These are phyloP conservation scores for Fraxinus nigra DNA, from an alignment of 305 asterid genomes.

Conservation along the genomic window DNA sequence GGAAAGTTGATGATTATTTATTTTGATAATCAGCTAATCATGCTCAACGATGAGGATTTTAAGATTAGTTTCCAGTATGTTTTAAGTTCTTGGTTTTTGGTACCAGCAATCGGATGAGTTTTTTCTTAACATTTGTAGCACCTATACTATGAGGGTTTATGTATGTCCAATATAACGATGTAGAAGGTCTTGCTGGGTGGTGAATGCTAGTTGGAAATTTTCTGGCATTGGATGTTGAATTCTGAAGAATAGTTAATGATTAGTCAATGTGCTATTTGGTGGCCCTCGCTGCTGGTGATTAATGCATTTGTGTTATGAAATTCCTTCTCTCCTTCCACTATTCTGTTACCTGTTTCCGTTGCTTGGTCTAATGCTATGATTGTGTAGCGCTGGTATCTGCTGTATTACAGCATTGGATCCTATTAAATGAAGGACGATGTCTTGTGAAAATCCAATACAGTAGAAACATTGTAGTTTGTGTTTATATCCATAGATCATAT, in stretches of 20 bases:
- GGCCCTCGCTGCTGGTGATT: slow-evolving; percentile 5
- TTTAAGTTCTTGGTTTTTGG: not conserved
- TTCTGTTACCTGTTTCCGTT: slow-evolving; percentile 13
- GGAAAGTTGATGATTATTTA: slow-evolving; percentile 1
- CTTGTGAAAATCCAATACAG: not conserved
- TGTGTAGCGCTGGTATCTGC: slow-evolving; percentile 14
- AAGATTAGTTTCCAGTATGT: not conserved
- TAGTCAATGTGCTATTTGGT: not conserved
- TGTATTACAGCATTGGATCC: not conserved
- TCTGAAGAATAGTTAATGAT: not conserved
- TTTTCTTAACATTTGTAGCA: not conserved
- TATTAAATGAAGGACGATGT: not conserved
- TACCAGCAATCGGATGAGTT: not conserved
- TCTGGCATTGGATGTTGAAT: not conserved
- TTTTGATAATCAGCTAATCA: not conserved
- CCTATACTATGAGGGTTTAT: not conserved
- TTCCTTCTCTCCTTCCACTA: not conserved
- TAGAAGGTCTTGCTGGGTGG: not conserved
- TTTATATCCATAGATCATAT: slow-evolving; percentile 7
- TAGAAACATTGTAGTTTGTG: not conserved
- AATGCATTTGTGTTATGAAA: slow-evolving; percentile 8
- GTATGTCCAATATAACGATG: not conserved
- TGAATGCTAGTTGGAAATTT: not conserved
- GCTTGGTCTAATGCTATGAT: slow-evolving; percentile 3
- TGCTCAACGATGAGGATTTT: not conserved